phyloP scores from a whole-genome alignment of 2,329 filamentous ascomycete species.

The Colletotrichum echinochloae region DNA sequence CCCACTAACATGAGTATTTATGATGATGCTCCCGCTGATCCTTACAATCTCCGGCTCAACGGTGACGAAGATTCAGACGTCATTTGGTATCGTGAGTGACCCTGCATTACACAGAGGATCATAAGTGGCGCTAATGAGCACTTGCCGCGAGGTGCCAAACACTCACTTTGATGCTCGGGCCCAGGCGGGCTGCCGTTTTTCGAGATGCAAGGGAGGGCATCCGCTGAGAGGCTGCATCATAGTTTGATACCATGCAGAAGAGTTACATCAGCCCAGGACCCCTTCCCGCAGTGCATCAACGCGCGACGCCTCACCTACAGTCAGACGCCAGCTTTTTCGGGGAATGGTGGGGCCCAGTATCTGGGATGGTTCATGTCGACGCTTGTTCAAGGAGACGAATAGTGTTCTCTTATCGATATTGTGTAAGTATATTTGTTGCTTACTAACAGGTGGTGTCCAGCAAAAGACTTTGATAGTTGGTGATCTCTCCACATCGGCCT shows the following conservation, averaged over 20 bases:
- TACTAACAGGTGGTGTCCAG: fast-evolving
- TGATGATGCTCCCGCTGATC: not conserved
- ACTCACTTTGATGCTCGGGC: no score
- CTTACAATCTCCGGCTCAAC: not conserved
- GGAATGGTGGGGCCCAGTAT: not conserved
- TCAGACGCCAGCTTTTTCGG: not conserved
- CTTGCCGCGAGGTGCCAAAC: not conserved
- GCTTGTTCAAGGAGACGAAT: not conserved
- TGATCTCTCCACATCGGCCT: not conserved
- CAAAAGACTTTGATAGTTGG: not conserved
- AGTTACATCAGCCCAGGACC: constrained; percentile 7
- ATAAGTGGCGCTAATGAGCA: no score
- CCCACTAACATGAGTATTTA: not conserved
- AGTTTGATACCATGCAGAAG: constrained; percentile 6
- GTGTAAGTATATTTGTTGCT: not conserved
- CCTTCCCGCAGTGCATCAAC: constrained; percentile 19
- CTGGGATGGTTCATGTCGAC: not conserved
- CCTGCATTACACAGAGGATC: not conserved
- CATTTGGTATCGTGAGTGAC: not conserved
- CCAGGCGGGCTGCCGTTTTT: not conserved
- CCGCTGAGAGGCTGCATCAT: not conserved
- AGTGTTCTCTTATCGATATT: no score
- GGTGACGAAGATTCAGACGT: not conserved
- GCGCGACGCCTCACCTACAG: not conserved
- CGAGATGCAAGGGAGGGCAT: not conserved